phyloP scores from a whole-genome alignment of 2,329 filamentous ascomycete genomes.

The Trichoderma cornu-damae region DNA sequence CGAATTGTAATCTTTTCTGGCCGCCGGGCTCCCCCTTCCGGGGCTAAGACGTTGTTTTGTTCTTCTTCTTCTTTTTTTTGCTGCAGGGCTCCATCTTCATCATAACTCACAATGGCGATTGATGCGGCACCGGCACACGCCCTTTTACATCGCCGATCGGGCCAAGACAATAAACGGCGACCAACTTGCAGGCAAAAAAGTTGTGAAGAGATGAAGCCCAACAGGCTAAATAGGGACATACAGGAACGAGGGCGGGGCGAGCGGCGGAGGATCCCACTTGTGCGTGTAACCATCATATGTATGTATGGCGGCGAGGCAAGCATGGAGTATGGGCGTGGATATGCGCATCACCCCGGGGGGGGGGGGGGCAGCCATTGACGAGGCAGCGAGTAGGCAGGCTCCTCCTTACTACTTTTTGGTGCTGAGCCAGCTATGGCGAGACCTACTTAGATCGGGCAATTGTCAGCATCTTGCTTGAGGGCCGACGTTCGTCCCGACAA shows the following conservation, averaged over 20 bases:
- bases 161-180: conserved; percentile 6
- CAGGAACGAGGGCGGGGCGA: neutral
- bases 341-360: conserved; percentile 1
- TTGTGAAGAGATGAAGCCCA: conserved; percentile 19
- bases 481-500: conserved; percentile 9
- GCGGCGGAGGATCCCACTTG: neutral
- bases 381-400: neutral
- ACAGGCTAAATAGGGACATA: neutral
- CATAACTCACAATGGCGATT: conserved; percentile 10
- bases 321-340: neutral
- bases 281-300: neutral
- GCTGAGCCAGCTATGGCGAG: neutral
- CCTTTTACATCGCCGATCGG: conserved; percentile 6
- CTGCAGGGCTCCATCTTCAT: conserved; percentile 2
- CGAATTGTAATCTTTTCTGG: neutral
- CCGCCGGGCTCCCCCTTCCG: neutral
- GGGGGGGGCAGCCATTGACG: neutral
- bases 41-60: neutral
- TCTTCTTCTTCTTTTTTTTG: no score
- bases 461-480: conserved; percentile 16
- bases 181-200: conserved; percentile 8
- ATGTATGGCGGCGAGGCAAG: neutral
- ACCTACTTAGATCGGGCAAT: conserved; percentile 7
- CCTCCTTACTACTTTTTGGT: neutral
- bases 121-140: neutral